Evolutionary conservation across 306 rosid genomes (phyloP), one percentile per base, ranked within the genome.

Genomic region (Ammopiptanthus mongolicus): DNA sequence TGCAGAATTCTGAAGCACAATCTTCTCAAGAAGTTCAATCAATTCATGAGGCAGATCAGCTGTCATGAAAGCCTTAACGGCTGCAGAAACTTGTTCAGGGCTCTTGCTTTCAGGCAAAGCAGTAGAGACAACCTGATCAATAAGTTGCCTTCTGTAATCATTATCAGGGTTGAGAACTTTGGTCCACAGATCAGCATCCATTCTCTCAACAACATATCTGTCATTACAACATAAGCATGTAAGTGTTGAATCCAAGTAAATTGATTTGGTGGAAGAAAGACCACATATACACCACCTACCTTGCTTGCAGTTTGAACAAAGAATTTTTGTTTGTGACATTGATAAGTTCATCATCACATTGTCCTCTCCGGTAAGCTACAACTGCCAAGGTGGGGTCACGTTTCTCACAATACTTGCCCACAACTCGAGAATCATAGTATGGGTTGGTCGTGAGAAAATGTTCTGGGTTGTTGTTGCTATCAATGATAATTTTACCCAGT

Each of bases 101-200:
- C 98, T 96, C 85, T 94, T 92, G 90, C 98, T 96, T 87, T 96
- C 99, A 4, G 99, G 99, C 88, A 96, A 83, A 81, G 99, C 99
- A 28, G 99, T 96, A 73, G 99, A 92, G 65, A 96, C 98, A 81
- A 96, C 99, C 85, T 96, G 99, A 88, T 92, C 99, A 23, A 96
- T 96, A 69, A 96, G 96, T 82, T 96, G 99, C 85, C 98, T 92
- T 83, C 99, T 90, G 66, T 68, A 92, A 5, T 62, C 96, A 89
- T 96, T 96, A 14, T 96, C 98, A 71, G 99, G 98, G 58, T 68
- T 78, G 78, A 96, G 99, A 84, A 85, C 99, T 41, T 88, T 87
- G 70, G 88, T 98, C 99, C 99, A 96, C 44, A 96, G 89, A 76
- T 92, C 99, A 52, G 42, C 88, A 42, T 96, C 98, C 99, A 96